Conservation (phyloP, 306 rosid genomes). For the Purshia tridentata region DNA sequence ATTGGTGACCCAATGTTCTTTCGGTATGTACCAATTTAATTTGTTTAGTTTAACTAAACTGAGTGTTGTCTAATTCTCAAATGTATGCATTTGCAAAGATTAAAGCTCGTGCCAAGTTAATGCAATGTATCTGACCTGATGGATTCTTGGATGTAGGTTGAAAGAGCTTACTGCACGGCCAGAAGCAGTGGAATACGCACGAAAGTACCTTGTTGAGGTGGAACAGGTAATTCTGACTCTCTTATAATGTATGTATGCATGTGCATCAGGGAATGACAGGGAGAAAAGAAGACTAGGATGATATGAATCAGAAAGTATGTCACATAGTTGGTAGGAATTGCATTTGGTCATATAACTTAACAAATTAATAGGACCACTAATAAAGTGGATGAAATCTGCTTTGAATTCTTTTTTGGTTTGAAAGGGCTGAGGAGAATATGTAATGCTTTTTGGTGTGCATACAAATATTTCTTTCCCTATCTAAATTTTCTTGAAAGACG, state of each 20-base stretch:
- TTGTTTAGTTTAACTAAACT: not conserved
- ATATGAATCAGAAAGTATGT: not conserved
- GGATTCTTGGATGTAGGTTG: slow-evolving; percentile 52
- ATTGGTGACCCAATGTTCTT: slow-evolving; percentile 85
- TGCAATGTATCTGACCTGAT: slow-evolving; percentile 30
- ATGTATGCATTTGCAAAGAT: not conserved
- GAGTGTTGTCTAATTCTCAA: not conserved
- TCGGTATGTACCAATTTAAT: slow-evolving; percentile 49
- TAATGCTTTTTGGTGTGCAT: not conserved
- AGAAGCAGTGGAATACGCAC: slow-evolving; percentile 59
- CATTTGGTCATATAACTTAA: not conserved
- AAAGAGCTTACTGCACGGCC: slow-evolving; percentile 90
- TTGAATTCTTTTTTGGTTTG: not conserved
- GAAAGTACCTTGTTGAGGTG: slow-evolving; percentile 62
- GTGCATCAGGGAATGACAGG: not conserved
- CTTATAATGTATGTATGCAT: slow-evolving; percentile 2
- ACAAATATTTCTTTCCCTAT: not conserved
- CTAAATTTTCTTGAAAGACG: not conserved
- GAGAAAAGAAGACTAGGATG: too few species aligned
- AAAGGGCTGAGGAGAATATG: not conserved
- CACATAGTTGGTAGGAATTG: not conserved
- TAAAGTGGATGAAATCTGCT: not conserved
- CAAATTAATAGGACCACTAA: not conserved
- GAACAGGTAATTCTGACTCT: slow-evolving; percentile 55
- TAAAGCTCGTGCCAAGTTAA: slow-evolving; percentile 2